Evolutionary conservation across 805 yeast species (phyloP).

Genomic region (Clavispora santaluciae): DNA sequence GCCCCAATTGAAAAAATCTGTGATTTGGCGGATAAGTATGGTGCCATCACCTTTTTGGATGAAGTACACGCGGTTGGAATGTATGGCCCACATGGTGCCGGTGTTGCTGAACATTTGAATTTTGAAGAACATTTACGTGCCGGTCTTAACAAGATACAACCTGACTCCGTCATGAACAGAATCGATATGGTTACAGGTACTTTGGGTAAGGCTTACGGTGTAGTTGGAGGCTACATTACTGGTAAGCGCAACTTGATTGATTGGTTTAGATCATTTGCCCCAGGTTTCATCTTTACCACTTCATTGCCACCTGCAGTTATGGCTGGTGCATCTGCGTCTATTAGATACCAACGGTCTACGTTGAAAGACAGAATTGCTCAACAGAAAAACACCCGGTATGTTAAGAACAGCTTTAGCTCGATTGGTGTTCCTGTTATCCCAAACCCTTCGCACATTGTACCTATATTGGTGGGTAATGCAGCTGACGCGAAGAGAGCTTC

Average conservation of each 20-base stretch:
- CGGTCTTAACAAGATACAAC: slow-evolving; percentile 46
- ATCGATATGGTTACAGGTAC: slow-evolving; percentile 97
- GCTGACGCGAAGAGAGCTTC: slow-evolving; percentile 87
- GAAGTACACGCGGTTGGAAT: slow-evolving; percentile 99
- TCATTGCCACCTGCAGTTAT: slow-evolving; percentile 95
- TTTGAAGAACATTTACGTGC: slow-evolving; percentile 73
- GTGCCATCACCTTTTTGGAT: slow-evolving; percentile 93
- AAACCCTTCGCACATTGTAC: slow-evolving; percentile 96
- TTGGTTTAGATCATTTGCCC: slow-evolving; percentile 94
- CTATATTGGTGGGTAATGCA: slow-evolving; percentile 92
- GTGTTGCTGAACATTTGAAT: slow-evolving; percentile 96
- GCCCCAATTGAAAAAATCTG: slow-evolving; percentile 91
- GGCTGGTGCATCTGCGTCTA: slow-evolving; percentile 92
- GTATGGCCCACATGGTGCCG: slow-evolving; percentile 99
- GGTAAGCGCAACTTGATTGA: slow-evolving; percentile 80
- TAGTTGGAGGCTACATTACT: slow-evolving; percentile 97
- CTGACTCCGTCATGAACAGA: slow-evolving; percentile 69
- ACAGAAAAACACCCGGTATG: slow-evolving; percentile 81
- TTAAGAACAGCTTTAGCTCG: slow-evolving; percentile 62
- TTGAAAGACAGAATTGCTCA: slow-evolving; percentile 75
- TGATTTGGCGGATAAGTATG: slow-evolving; percentile 95
- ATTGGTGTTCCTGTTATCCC: slow-evolving; percentile 94
- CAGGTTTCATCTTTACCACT: slow-evolving; percentile 97
- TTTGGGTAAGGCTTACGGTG: slow-evolving; percentile 93
- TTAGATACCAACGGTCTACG: slow-evolving; percentile 76